Evolutionary conservation across 805 yeast species (phyloP), one percentile per base, ranked within the genome.

Genomic region (Deakozyma indianensis): DNA sequence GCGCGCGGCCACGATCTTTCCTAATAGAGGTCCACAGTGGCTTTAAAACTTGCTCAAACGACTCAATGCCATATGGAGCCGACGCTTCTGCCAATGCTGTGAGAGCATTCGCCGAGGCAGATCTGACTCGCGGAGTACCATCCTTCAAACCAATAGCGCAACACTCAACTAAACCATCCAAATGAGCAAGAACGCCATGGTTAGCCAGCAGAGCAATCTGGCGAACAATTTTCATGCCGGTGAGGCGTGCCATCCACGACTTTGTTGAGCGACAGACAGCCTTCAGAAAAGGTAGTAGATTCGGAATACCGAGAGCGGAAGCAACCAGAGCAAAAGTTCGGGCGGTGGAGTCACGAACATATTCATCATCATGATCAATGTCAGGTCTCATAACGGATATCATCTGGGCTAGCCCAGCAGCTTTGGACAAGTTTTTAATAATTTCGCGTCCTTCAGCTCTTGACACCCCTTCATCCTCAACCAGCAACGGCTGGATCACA

Each of bases 51-150:
- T 64, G 62, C 53, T 87, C 94, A 58, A 90, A 88, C 0, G 90
- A 77, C 54, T 85, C 96, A 46, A 84, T 81, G 41, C 97, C 98
- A 62, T 82, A 85, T 0, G 97, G 97, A 21, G 75, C 69, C 3
- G 86, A 75, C 4, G 84, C 78, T 43, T 83, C 88, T 0, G 96
- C 96, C 27, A 90, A 61, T 1, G 80, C 73, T 0, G 88, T 66
- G 1, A 88, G 56, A 0, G 95, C 78, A 28, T 70, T 65, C 0
- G 95, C 95, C 0, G 95, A 70, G 11, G 78, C 70, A 1, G 75
- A 73, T 46, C 94, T 67, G 0, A 87, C 82, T 41, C 73, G 77
- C 11, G 75, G 57, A 47, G 80, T 79, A 43, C 78, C 84, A 61
- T 86, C 95, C 0, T 66, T 64, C 16, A 90, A 53, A 0, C 80